These are phyloP conservation scores for Chaetomidium leptoderma DNA, from an alignment of 495 filamentous ascomycete species.

Conservation along the genomic window DNA sequence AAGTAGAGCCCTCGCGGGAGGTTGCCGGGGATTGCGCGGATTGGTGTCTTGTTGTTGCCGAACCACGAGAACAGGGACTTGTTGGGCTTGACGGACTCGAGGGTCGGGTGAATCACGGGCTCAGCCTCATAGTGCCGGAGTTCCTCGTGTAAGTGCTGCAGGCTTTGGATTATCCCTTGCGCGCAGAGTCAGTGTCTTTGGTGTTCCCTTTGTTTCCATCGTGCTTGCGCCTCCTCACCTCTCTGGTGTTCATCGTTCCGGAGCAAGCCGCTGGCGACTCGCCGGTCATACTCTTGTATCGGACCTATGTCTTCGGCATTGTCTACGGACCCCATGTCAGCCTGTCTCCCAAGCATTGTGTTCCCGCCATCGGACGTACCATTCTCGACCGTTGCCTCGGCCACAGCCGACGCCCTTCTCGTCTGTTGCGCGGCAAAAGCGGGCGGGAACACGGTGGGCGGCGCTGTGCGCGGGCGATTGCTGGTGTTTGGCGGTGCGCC, in stretches of 20 bases:
- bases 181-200: not conserved
- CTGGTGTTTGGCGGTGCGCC: not conserved
- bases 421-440: constrained; percentile 25
- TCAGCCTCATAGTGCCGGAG: constrained; percentile 69
- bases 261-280: constrained; percentile 66
- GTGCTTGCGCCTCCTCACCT: constrained; percentile 51
- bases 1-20: constrained; percentile 89
- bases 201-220: not conserved
- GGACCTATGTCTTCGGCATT: constrained; percentile 57
- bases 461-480: not conserved
- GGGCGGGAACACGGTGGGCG: constrained; percentile 20
- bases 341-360: too few relatives aligned
- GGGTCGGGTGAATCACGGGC: constrained; percentile 67
- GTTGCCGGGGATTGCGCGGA: constrained; percentile 58
- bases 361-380: constrained; percentile 16
- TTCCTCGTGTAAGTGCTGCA: constrained; percentile 86
- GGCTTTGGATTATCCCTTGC: constrained; percentile 76
- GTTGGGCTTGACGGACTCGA: constrained; percentile 64
- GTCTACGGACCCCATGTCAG: constrained; percentile 12
- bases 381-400: constrained; percentile 31
- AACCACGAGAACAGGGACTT: constrained; percentile 72
- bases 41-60: constrained; percentile 35
- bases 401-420: constrained; percentile 30
- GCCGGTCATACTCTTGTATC: constrained; percentile 76
- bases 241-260: constrained; percentile 88